These are phyloP conservation scores for Ophiostoma ips DNA, from an alignment of 2,329 filamentous ascomycete species.

Conservation along the genomic window DNA sequence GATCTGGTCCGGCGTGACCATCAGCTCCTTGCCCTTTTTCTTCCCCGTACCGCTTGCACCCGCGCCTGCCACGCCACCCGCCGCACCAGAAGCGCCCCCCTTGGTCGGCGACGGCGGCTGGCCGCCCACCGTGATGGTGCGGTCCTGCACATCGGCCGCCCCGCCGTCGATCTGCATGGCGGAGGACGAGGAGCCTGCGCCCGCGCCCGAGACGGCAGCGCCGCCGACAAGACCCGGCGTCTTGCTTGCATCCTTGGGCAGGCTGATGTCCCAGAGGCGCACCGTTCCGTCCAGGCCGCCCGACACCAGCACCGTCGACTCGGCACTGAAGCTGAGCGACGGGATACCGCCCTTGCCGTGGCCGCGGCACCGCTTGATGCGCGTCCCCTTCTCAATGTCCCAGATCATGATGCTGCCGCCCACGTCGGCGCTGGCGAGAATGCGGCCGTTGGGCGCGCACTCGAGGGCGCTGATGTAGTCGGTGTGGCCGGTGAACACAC, in stretches of 20 bases:
- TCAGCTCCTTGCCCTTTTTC: constrained; percentile 82
- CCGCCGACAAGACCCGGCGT: constrained; percentile 19
- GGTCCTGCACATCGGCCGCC: constrained; percentile 23
- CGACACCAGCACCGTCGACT: constrained; percentile 80
- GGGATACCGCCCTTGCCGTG: constrained; percentile 90
- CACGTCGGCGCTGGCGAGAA: constrained; percentile 81
- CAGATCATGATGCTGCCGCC: constrained; percentile 86
- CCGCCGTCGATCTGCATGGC: constrained; percentile 19
- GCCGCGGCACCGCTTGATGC: constrained; percentile 84
- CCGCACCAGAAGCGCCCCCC: not conserved
- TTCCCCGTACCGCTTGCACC: constrained; percentile 27
- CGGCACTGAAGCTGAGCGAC: constrained; percentile 84
- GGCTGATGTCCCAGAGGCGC: constrained; percentile 79
- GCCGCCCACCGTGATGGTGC: constrained; percentile 26
- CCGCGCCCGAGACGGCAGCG: not conserved
- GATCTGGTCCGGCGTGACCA: constrained; percentile 86
- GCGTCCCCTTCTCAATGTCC: constrained; percentile 76
- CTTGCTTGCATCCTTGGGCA: constrained; percentile 51
- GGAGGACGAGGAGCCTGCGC: not conserved
- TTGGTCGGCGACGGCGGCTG: constrained; percentile 31
- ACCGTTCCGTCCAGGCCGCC: constrained; percentile 88
- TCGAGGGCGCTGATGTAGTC: constrained; percentile 76
- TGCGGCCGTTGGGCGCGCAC: constrained; percentile 75
- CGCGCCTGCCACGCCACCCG: not conserved
- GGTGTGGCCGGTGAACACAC: constrained; percentile 82